A percentile compares a stretch with the other conserved stretches of the same genome.
These are phyloP conservation scores for Fistulinella cinereoalba DNA, from an alignment of 1,284 basidiomycete genomes.

Conservation along the genomic window DNA sequence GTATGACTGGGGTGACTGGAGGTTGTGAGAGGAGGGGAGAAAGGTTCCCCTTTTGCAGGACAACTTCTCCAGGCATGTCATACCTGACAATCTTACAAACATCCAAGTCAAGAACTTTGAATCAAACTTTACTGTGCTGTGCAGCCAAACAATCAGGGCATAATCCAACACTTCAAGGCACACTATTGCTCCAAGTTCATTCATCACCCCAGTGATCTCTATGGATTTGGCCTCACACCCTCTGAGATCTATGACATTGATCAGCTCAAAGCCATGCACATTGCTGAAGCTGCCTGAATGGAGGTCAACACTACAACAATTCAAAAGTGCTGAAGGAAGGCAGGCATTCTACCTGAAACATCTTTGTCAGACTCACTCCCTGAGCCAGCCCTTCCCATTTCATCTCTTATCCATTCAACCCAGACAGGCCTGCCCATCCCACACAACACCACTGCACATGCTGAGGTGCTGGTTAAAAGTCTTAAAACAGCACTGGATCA, in stretches of 20 bases:
- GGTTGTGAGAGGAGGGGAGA: background rate
- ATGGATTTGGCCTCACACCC: slow-evolving; percentile 27
- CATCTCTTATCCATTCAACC: too few species aligned
- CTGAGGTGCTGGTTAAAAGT: background rate
- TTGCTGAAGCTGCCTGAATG: slow-evolving; percentile 17
- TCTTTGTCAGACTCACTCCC: background rate
- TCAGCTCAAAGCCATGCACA: slow-evolving; percentile 32
- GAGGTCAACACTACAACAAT: slow-evolving; percentile 4
- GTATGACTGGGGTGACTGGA: background rate
- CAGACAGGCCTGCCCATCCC: background rate
- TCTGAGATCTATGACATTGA: slow-evolving; percentile 35
- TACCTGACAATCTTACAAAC: background rate
- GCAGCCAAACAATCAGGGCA: slow-evolving; percentile 4
- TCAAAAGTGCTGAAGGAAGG: slow-evolving; percentile 10
- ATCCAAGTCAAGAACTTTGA: slow-evolving; percentile 1
- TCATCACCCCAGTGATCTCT: slow-evolving; percentile 1
- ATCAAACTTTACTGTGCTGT: slow-evolving; percentile 2
- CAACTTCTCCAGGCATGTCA: slow-evolving; percentile 2
- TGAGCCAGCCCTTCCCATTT: background rate
- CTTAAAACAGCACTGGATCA: background rate
- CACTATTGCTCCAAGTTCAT: background rate
- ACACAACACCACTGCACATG: background rate
- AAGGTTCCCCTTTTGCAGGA: slow-evolving; percentile 1
- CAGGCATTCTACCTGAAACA: slow-evolving; percentile 3
- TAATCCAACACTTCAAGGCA: slow-evolving; percentile 5